Percentiles rank a stretch among this genome's conserved stretches.
Evolutionary conservation across 2,329 filamentous ascomycete species (phyloP).

Genomic region (Tolypocladium pustulatum): DNA sequence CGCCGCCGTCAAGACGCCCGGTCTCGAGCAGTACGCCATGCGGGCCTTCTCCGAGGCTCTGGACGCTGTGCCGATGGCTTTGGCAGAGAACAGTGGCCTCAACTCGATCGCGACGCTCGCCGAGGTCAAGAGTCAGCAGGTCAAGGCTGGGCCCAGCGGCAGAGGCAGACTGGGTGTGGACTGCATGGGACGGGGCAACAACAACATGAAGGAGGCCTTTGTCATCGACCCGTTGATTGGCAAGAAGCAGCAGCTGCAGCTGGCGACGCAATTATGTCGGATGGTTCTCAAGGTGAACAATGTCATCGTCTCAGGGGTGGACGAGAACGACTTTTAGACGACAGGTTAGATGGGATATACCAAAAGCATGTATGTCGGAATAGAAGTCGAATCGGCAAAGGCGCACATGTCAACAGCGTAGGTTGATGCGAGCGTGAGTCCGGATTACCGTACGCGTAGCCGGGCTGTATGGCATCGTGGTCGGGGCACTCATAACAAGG

Average conservation of each 20-base stretch:
- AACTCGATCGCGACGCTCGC: constrained; percentile 94
- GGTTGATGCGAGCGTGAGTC: background rate
- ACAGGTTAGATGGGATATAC: constrained; percentile 11
- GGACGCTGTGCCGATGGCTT: constrained; percentile 85
- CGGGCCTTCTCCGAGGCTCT: constrained; percentile 93
- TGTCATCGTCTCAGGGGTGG: constrained; percentile 81
- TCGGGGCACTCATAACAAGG: background rate
- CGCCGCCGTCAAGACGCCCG: constrained; percentile 85
- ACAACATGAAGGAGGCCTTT: constrained; percentile 96
- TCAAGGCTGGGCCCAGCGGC: constrained; percentile 50
- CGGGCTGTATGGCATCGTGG: background rate
- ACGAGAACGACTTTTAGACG: constrained; percentile 74
- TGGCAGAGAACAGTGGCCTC: constrained; percentile 93
- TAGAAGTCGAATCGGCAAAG: constrained; percentile 3
- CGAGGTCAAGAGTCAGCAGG: constrained; percentile 90
- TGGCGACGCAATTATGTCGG: constrained; percentile 92
- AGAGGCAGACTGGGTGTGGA: constrained; percentile 75
- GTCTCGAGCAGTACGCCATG: constrained; percentile 99
- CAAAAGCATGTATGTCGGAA: constrained; percentile 12
- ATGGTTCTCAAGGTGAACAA: constrained; percentile 99
- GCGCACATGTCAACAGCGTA: background rate
- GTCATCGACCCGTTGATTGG: constrained; percentile 97
- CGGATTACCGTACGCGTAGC: background rate
- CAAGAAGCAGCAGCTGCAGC: constrained; percentile 91
- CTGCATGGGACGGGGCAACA: constrained; percentile 92